Percentiles rank a stretch among this genome's conserved stretches.
Evolutionary conservation across 2,329 filamentous ascomycete genomes (phyloP).

Genomic region (Diaporthe sp.): DNA sequence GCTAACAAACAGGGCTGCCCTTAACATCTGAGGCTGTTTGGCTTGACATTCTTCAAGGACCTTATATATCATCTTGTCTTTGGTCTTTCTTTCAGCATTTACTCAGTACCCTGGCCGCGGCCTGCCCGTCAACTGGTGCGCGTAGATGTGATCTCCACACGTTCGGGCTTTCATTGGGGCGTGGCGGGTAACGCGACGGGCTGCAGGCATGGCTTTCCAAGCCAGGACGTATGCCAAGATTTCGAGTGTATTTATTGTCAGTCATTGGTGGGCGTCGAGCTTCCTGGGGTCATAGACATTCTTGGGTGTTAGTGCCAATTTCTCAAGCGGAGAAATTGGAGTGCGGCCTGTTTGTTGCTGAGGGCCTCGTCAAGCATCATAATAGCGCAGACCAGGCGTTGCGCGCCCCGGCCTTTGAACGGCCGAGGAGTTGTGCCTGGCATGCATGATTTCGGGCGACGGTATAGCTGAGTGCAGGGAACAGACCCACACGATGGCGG

Average conservation of each 20-base stretch:
- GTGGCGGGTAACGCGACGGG: slow-evolving; percentile 20
- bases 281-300: slow-evolving; percentile 18
- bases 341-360: background rate
- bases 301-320: slow-evolving; percentile 17
- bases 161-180: slow-evolving; percentile 29
- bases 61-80: slow-evolving; percentile 16
- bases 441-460: background rate
- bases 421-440: slow-evolving; percentile 23
- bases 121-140: slow-evolving; percentile 28
- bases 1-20: slow-evolving; percentile 11
- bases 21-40: background rate
- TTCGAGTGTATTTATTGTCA: background rate
- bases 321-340: slow-evolving; percentile 13
- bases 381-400: background rate
- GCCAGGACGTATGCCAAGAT: slow-evolving; percentile 18
- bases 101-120: slow-evolving; percentile 19
- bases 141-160: slow-evolving; percentile 26
- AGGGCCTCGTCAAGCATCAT: slow-evolving; percentile 1
- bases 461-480: background rate
- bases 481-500: slow-evolving; percentile 13
- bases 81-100: background rate
- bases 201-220: slow-evolving; percentile 22
- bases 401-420: slow-evolving; percentile 12
- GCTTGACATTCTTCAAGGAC: background rate
- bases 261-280: slow-evolving; percentile 10